Evolutionary conservation across 768 basidiomycete species (phyloP).

Genomic region (Tremella mesenterica): DNA sequence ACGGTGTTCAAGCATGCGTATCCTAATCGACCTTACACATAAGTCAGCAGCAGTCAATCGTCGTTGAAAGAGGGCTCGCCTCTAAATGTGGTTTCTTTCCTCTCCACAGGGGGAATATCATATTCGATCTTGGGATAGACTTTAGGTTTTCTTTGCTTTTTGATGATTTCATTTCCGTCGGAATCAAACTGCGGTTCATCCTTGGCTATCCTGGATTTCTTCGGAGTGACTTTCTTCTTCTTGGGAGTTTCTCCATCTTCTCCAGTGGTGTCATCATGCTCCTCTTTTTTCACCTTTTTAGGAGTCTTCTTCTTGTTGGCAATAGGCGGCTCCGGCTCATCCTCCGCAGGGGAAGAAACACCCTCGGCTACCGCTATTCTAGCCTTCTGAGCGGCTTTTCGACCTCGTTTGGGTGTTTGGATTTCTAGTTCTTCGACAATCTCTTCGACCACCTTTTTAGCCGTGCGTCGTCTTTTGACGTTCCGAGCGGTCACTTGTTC

Average conservation of each 20-base stretch:
- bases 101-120: conserved; percentile 63
- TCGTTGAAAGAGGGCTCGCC: conserved; percentile 15
- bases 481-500: background rate
- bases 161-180: conserved; percentile 38
- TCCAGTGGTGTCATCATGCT: conserved; percentile 4
- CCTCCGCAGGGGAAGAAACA: background rate
- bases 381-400: background rate
- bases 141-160: conserved; percentile 40
- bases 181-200: conserved; percentile 37
- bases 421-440: background rate
- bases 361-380: background rate
- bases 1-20: conserved; percentile 51
- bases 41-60: background rate
- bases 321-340: background rate
- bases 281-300: conserved; percentile 1
- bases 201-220: conserved; percentile 30
- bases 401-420: background rate
- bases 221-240: conserved; percentile 30
- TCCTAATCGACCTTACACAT: conserved; percentile 52
- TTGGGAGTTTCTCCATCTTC: conserved; percentile 4
- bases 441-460: background rate
- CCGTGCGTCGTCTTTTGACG: background rate
- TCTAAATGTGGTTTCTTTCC: conserved; percentile 59
- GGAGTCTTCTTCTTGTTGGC: conserved; percentile 1
- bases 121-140: conserved; percentile 48